phyloP scores from a whole-genome alignment of 2,329 filamentous ascomycete species.

The Ophiostoma sp. region DNA sequence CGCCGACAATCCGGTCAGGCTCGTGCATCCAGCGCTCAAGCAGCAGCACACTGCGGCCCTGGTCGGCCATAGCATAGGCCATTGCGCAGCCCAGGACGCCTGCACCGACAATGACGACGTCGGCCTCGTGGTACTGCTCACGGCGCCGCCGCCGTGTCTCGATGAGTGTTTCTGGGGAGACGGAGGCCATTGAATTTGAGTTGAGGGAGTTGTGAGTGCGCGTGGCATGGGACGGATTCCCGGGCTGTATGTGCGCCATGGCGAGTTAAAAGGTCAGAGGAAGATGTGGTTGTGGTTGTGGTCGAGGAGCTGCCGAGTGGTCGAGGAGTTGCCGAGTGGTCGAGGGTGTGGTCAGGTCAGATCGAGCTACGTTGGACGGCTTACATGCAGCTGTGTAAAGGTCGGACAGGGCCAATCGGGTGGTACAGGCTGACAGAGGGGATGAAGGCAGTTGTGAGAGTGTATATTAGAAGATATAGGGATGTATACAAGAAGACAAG shows the following conservation, averaged over 20 bases:
- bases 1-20: constrained; percentile 92
- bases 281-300: neutral
- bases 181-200: constrained; percentile 8
- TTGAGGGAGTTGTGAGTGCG: neutral
- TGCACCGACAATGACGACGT: constrained; percentile 88
- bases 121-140: constrained; percentile 57
- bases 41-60: constrained; percentile 84
- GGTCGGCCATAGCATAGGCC: constrained; percentile 76
- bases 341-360: neutral
- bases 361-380: neutral
- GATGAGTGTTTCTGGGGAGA: constrained; percentile 6
- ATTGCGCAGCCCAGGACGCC: constrained; percentile 85
- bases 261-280: neutral
- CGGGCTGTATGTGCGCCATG: neutral
- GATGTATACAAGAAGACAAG: too few relatives aligned
- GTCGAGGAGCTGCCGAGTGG: neutral
- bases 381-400: neutral
- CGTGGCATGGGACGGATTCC: neutral
- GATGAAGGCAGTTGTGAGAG: neutral
- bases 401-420: neutral
- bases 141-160: constrained; percentile 36
- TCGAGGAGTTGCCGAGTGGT: neutral
- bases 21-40: constrained; percentile 86
- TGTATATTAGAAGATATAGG: neutral
- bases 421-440: neutral